phyloP scores from a whole-genome alignment of 768 basidiomycete species.

The Myochromella boudieri region DNA sequence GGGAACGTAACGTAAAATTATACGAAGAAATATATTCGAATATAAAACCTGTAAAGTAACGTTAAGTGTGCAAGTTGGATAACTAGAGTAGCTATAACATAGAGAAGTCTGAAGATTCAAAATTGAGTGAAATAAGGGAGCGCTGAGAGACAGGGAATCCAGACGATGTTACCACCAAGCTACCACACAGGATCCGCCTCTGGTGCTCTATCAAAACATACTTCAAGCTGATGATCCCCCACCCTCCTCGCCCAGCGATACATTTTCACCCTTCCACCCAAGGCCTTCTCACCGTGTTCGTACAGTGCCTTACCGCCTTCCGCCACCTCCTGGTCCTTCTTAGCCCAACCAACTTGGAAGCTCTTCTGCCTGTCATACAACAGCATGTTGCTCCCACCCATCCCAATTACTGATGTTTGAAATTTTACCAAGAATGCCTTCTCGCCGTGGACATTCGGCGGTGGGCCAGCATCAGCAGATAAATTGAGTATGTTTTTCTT shows the following conservation, averaged over 20 bases:
- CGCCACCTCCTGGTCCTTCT: conserved; percentile 16
- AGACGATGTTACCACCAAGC: too few relatives aligned
- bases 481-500: not conserved
- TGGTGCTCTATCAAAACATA: conserved; percentile 25
- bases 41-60: too few relatives aligned
- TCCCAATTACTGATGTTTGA: conserved; percentile 24
- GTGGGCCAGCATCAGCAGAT: conserved; percentile 11
- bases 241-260: conserved; percentile 23
- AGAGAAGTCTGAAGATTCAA: too few relatives aligned
- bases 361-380: conserved; percentile 41
- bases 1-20: too few relatives aligned
- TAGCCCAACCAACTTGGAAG: conserved; percentile 32
- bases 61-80: too few relatives aligned
- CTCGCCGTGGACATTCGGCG: conserved; percentile 31
- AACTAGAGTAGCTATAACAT: too few relatives aligned
- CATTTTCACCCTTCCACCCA: conserved; percentile 18
- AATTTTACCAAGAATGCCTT: conserved; percentile 40
- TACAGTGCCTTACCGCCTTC: too few relatives aligned
- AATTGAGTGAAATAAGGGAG: too few relatives aligned
- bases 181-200: conserved; percentile 23
- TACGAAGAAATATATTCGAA: too few relatives aligned
- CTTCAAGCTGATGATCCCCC: conserved; percentile 20
- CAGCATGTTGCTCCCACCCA: conserved; percentile 22
- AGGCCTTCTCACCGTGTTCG: conserved; percentile 20
- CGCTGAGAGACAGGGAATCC: too few relatives aligned